These are phyloP conservation scores for Fraxinus nigra DNA, from an alignment of 305 asterid species.

Conservation along the genomic window DNA sequence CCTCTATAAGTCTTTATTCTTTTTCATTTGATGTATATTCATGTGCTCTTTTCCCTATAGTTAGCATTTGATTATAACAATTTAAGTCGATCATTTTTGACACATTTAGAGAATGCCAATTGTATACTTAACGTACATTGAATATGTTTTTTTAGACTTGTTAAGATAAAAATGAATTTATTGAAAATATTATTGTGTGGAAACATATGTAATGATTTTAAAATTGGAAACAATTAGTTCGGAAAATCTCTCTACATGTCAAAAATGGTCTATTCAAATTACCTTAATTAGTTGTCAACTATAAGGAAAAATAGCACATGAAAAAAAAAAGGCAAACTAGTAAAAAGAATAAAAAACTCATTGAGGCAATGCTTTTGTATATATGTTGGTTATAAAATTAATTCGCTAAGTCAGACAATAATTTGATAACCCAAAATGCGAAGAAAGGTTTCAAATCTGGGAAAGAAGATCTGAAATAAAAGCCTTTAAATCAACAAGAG, in stretches of 20 bases:
- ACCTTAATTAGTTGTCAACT: background rate
- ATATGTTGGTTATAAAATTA: too few species aligned
- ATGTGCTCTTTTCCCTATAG: background rate
- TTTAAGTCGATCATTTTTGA: background rate
- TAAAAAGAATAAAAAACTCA: too few species aligned
- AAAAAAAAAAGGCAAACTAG: too few species aligned
- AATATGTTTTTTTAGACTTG: too few species aligned
- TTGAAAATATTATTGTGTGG: background rate
- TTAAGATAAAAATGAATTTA: too few species aligned
- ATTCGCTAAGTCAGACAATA: background rate
- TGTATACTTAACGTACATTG: too few species aligned
- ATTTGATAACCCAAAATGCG: background rate
- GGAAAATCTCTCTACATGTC: background rate
- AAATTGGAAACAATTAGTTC: background rate
- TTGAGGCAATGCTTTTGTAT: background rate
- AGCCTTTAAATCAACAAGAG: conserved; percentile 59
- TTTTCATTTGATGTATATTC: background rate
- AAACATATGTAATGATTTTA: background rate
- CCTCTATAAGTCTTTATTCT: background rate
- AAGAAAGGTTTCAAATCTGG: conserved; percentile 49
- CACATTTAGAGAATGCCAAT: too few species aligned
- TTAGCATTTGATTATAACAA: background rate
- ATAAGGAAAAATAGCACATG: background rate
- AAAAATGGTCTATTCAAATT: too few species aligned
- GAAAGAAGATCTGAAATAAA: conserved; percentile 84